Evolutionary conservation across 805 yeast genomes (phyloP).

Genomic region (Isabelozyma gotoi): DNA sequence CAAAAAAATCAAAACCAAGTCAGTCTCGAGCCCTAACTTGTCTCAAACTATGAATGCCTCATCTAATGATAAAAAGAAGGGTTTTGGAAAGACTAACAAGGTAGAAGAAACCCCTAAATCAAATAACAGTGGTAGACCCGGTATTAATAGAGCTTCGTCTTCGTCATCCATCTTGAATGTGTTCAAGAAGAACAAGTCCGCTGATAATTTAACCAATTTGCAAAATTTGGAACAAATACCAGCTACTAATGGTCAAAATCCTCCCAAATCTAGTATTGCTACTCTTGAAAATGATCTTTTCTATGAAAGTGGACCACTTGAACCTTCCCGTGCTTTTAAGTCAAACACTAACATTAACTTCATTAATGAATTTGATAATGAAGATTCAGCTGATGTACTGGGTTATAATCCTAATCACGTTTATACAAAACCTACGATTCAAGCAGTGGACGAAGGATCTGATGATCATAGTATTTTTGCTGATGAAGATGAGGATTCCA

Average conservation of each 20-base stretch:
- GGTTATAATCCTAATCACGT: slow-evolving; percentile 3
- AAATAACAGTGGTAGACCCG: neutral
- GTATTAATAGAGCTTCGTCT: neutral
- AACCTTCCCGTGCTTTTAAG: slow-evolving; percentile 1
- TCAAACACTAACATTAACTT: slow-evolving; percentile 13
- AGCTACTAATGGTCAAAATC: neutral
- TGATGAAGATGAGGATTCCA: slow-evolving; percentile 14
- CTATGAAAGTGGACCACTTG: neutral
- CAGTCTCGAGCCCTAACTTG: slow-evolving; percentile 1
- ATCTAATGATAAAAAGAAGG: no score
- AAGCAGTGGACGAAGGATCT: neutral
- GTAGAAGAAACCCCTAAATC: neutral
- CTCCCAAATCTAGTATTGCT: neutral
- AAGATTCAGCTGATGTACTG: slow-evolving; percentile 6
- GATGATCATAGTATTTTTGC: slow-evolving; percentile 5
- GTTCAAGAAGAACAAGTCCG: slow-evolving; percentile 20
- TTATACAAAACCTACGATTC: neutral
- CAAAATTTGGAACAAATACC: neutral
- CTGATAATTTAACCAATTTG: slow-evolving; percentile 13
- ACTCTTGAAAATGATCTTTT: neutral
- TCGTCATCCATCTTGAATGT: slow-evolving; percentile 14
- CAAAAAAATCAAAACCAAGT: neutral
- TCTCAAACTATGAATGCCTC: neutral
- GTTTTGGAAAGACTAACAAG: no score
- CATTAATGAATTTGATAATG: slow-evolving; percentile 30